phyloP scores from a whole-genome alignment of 768 basidiomycete genomes.

The Tricholoma terreum region DNA sequence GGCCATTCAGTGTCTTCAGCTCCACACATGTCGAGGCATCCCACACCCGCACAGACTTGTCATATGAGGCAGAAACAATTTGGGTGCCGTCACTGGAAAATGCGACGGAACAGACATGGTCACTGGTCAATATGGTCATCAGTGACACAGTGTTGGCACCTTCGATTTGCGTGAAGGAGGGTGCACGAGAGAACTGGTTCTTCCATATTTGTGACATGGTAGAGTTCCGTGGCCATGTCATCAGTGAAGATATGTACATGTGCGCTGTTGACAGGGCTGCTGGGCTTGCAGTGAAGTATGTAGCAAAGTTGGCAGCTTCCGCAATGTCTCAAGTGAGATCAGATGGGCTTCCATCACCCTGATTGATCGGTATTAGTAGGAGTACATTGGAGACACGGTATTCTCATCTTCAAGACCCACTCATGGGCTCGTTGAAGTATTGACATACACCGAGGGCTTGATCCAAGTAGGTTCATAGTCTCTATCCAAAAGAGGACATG shows the following conservation, averaged over 20 bases:
- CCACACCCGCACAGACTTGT: no score
- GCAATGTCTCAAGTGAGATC: slow-evolving; percentile 3
- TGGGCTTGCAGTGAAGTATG: no score
- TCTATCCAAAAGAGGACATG: slow-evolving; percentile 25
- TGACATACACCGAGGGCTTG: slow-evolving; percentile 9
- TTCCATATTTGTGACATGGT: not conserved
- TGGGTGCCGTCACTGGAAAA: not conserved
- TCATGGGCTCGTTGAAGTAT: slow-evolving; percentile 13
- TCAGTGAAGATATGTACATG: slow-evolving; percentile 20
- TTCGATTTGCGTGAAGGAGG: not conserved
- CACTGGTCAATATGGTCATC: not conserved
- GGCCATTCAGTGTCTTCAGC: no score
- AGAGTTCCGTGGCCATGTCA: slow-evolving; percentile 7
- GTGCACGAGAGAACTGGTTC: not conserved
- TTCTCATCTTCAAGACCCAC: slow-evolving; percentile 8
- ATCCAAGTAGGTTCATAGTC: slow-evolving; percentile 23
- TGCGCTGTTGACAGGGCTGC: no score
- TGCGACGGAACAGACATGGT: not conserved
- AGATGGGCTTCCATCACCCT: not conserved
- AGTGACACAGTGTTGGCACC: not conserved
- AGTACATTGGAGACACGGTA: not conserved
- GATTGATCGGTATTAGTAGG: not conserved
- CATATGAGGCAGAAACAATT: not conserved
- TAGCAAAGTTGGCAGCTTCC: slow-evolving; percentile 17
- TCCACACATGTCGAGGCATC: no score